Evolutionary conservation across 78 protist species (phyloP), one percentile per base, ranked within the genome.

Genomic region (Dictyostelium intermedium): DNA sequence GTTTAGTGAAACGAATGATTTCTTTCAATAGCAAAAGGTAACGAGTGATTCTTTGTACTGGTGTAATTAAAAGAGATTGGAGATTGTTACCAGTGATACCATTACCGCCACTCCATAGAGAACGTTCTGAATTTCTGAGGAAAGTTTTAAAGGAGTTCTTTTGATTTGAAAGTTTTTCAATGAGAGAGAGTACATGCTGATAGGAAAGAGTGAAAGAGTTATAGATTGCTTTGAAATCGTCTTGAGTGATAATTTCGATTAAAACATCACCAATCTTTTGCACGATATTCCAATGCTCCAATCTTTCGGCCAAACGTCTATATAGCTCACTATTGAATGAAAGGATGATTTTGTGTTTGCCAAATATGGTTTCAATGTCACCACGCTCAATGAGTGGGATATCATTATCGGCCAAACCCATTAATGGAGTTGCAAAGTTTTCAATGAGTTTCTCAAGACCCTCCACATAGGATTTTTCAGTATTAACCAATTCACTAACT

Each of bases 11-110:
- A 35, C 80, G 77, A 70, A 92, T 82, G 35, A 92, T 80, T 32
- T 92, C 96, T 50, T 74, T 92, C 27, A 92, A 61, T 5, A 92
- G 27, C 16, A 92, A 63, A 5, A 82, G 66, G 23, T 92, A 92
- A 50, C 96, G 70, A 16, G 91, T 85, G 41, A 92, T 82, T 70
- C 96, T 72, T 53, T 92, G 96, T 14, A 92, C 96, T 70, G 96
- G 96, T 20, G 96, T 92, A 10, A 92, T 92, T n/a, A 92, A 35
- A 10, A 92, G 78, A 20, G 83, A 45, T 61, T 80, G 87, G 7
- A 92, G 86, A 35, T 89, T 89, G 30, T 83, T 89, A 25, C 94
- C 94, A 25, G 94, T 89, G 50, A 41, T 35, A n/a, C 82, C 85
- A 50, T 78, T 89, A 60, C 94, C 94, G 60, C 81, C 81, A 25